These are phyloP conservation scores for Pistacia atlantica DNA, from an alignment of 345 rosid species.

Conservation along the genomic window DNA sequence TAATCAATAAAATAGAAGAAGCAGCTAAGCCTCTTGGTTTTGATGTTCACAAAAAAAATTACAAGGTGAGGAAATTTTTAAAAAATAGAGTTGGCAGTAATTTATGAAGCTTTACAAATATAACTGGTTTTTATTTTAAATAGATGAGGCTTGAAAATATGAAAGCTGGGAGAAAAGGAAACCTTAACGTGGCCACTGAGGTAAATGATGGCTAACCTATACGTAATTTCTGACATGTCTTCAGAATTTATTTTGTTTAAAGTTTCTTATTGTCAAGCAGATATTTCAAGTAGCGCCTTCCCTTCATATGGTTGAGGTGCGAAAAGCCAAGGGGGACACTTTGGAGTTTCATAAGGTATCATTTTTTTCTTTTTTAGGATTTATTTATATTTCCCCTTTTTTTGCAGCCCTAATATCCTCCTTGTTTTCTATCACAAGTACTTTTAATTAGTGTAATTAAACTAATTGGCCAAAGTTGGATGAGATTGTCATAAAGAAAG, in stretches of 20 bases:
- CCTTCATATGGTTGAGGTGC: conserved; percentile 90
- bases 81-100: neutral
- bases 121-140: conserved; percentile 6
- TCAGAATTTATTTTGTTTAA: neutral
- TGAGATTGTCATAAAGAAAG: neutral
- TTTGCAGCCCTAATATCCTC: neutral
- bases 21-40: conserved; percentile 96
- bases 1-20: conserved; percentile 80
- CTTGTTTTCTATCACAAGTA: neutral
- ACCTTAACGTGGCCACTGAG: conserved; percentile 88
- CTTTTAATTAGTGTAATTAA: neutral
- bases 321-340: conserved; percentile 97
- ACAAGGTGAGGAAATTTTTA: conserved; percentile 56
- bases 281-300: conserved; percentile 96
- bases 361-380: neutral
- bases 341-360: conserved; percentile 87
- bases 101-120: neutral
- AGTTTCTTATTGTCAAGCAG: conserved; percentile 37
- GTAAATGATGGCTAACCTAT: conserved; percentile 33
- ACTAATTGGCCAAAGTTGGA: neutral
- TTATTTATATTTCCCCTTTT: neutral
- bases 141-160: conserved; percentile 91
- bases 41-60: conserved; percentile 86
- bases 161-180: conserved; percentile 94
- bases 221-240: conserved; percentile 1